These are phyloP conservation scores for Termitomyces sp. DNA, from an alignment of 768 basidiomycete genomes.

Conservation along the genomic window DNA sequence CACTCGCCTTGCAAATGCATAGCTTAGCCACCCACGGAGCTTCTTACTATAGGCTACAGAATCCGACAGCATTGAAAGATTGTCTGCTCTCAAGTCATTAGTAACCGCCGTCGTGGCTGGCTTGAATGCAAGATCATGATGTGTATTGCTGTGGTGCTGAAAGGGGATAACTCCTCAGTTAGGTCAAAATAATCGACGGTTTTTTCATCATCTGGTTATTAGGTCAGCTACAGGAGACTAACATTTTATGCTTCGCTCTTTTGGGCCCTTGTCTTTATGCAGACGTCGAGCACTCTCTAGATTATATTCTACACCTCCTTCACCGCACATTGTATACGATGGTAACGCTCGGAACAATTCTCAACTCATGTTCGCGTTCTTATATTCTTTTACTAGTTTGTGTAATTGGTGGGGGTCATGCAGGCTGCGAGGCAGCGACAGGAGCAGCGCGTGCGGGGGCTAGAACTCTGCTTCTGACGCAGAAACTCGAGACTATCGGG, in stretches of 20 bases:
- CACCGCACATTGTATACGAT: slow-evolving; percentile 9
- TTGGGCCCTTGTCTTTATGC: slow-evolving; percentile 10
- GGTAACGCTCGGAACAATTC: slow-evolving; percentile 5
- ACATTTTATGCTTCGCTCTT: slow-evolving; percentile 10
- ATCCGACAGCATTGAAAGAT: slow-evolving; percentile 19
- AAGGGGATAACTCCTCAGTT: neutral
- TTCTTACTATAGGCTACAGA: slow-evolving; percentile 32
- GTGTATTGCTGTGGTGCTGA: neutral
- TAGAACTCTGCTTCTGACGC: slow-evolving; percentile 76
- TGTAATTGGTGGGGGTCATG: slow-evolving; percentile 90
- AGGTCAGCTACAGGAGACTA: neutral
- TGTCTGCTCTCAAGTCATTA: neutral
- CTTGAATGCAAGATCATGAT: neutral
- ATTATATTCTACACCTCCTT: slow-evolving; percentile 5
- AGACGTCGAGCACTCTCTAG: slow-evolving; percentile 11
- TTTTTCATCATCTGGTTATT: too few relatives aligned
- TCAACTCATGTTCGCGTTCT: neutral
- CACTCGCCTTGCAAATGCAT: slow-evolving; percentile 76
- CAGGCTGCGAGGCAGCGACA: slow-evolving; percentile 89
- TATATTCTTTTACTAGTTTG: slow-evolving; percentile 46
- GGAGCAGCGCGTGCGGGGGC: slow-evolving; percentile 84
- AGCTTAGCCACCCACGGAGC: slow-evolving; percentile 77
- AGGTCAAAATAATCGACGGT: too few relatives aligned
- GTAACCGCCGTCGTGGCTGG: neutral
- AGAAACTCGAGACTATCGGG: slow-evolving; percentile 77